These are phyloP conservation scores for Phytomonas sp. DNA, from an alignment of 208 protist species.

Conservation along the genomic window DNA sequence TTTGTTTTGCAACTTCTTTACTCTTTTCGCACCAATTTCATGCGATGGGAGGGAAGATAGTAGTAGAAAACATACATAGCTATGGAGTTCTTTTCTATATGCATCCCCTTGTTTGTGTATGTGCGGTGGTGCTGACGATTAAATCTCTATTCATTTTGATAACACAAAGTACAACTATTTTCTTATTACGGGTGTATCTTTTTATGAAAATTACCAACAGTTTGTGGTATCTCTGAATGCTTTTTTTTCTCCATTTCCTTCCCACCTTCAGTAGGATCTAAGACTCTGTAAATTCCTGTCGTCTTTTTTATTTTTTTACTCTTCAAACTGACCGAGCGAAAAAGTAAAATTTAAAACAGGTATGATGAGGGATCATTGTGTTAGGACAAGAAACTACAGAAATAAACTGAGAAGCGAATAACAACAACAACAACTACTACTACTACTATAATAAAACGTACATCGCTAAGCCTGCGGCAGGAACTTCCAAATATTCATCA, in stretches of 20 bases:
- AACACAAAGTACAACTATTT: background rate
- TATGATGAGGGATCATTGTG: background rate
- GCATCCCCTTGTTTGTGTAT: background rate
- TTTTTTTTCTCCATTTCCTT: constrained; percentile 6
- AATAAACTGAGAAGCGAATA: background rate
- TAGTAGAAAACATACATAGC: background rate
- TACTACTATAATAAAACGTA: too few relatives aligned
- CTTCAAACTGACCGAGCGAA: constrained; percentile 3
- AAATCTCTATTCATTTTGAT: background rate
- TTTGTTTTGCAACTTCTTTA: background rate
- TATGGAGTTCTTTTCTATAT: background rate
- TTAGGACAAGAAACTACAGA: background rate
- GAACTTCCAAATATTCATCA: background rate
- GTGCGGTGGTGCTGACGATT: background rate
- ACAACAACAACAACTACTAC: too few relatives aligned
- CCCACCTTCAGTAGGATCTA: background rate
- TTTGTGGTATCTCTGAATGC: background rate
- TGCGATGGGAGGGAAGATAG: background rate
- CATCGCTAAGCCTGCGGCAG: background rate
- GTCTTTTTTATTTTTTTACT: background rate
- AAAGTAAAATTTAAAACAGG: background rate
- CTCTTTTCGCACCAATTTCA: background rate
- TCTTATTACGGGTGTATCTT: background rate
- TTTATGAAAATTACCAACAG: background rate
- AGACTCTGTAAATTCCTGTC: background rate